Percentiles rank a stretch among this genome's conserved stretches.
Conservation (phyloP, 768 basidiomycete genomes). For the Lactarius psammicola region DNA sequence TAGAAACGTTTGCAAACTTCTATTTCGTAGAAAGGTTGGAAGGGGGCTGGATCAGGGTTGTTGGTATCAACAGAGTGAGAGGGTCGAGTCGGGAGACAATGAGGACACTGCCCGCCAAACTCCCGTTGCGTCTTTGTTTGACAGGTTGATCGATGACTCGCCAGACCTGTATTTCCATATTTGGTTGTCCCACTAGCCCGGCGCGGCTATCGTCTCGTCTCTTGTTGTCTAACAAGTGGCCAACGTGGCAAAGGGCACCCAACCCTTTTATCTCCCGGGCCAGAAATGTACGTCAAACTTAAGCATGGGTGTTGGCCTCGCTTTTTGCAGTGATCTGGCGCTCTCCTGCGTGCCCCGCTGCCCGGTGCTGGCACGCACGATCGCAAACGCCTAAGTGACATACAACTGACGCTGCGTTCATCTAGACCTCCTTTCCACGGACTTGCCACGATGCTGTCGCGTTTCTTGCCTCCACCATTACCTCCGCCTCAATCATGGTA, state of each 20-base stretch:
- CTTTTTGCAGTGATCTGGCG: constrained; percentile 5
- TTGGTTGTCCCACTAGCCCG: constrained; percentile 13
- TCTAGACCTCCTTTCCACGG: constrained; percentile 13
- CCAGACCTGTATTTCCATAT: background rate
- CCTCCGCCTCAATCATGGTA: constrained; percentile 88
- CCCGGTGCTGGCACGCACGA: constrained; percentile 15
- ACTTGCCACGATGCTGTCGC: constrained; percentile 35
- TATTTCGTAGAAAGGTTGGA: background rate
- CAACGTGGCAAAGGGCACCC: constrained; percentile 13
- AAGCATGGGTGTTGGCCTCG: background rate
- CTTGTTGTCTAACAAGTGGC: background rate
- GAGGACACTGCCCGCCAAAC: constrained; percentile 12
- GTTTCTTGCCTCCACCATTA: constrained; percentile 47
- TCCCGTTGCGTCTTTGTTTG: constrained; percentile 10
- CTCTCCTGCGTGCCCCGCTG: background rate
- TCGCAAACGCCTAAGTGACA: constrained; percentile 21
- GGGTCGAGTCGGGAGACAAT: background rate
- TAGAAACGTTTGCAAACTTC: constrained; percentile 2
- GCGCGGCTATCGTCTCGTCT: constrained; percentile 1
- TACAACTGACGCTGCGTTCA: constrained; percentile 2
- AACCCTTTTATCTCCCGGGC: constrained; percentile 3
- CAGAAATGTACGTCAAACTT: constrained; percentile 24
- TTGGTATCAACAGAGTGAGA: constrained; percentile 1
- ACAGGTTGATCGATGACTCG: constrained; percentile 16
- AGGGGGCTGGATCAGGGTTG: constrained; percentile 8